Base-by-base conservation (phyloP, 75 land plant species). In the Cunninghamia lanceolata region DNA sequence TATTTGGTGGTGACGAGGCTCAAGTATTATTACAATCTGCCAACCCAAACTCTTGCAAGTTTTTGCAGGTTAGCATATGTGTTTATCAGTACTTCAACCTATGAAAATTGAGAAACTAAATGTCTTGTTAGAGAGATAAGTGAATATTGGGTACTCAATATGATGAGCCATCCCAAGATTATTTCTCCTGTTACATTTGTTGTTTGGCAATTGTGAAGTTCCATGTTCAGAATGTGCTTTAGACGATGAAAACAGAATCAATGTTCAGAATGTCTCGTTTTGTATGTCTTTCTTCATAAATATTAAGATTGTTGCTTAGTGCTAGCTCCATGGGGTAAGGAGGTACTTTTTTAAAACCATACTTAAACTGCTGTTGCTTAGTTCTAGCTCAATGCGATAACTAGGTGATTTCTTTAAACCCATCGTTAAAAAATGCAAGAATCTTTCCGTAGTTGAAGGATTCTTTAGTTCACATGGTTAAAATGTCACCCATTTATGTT, bases 1-100 rank as follows among this genome's bases (percentile, higher is more conserved):
- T 96, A 38, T 91, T 92, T 90, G 98, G 98, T 54, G 89, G 85
- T 43, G 90, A 90, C 83, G 93, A 91, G 70, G 79, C 94, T 71
- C 95, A 96, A 89, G 92, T 89, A 46, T 87, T 96, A 10, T 88
- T 96, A 16, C 89, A 93, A 82, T 94, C 97, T 34, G 84, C 89
- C 25, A 88, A 87, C 45, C 85, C 90, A 53, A 87, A 86, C 2
- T 87, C 95, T 35, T 93, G 91, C 93, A 96, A 95, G 84, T 93
- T 92, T 92, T 87, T 96, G 66, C 88, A 95, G 94, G 98, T 96
- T 34, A 79, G 82, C 30, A 43, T 25, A 10, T 70, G 3, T 34
- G 14, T 71, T 71, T 9, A 71, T 70, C 34, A 2, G 9, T 70
- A 10, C 74, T 19, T 70, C 25, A n/a, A 32, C 11, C 35, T 32